Evolutionary conservation across 495 filamentous ascomycete species (phyloP), one percentile per base, ranked within the genome.

Genomic region (Aspergillus taichungensis): DNA sequence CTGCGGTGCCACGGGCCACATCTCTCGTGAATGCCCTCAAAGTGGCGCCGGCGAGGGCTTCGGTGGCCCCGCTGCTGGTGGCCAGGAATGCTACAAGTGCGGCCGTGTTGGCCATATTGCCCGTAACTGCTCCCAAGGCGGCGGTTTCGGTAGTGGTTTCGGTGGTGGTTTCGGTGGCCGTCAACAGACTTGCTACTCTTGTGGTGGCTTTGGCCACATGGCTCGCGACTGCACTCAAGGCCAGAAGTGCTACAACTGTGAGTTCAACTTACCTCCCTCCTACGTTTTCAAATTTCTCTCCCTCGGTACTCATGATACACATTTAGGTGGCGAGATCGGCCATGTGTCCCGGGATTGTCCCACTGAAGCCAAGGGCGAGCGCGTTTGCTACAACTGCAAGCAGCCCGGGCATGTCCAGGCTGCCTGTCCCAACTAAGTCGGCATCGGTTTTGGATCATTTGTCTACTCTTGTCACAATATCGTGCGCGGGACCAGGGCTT

Each of bases 231-330:
- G 92, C 71, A 95, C 94, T 38, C 92, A 97, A 59, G 92, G 92
- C 45, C 89, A 90, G 75, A 97, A 97, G 77, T 98, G 92, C 82
- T 98, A 98, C 82, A 97, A 97, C 80, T 98, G 92, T 83, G 57
- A 62, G 76, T 63, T 31, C 32, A 7, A 6, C 13, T 9, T 10
- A 29, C 42, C 28, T 39, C 27, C 11, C 6, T 8, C 33, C 0
- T 34, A 43, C 28, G 51, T 30, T 41, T n/a, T 0, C 13, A 6
- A 6, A 13, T 35, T 6, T 29, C 14, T 34, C 34, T 36, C 6
- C 6, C 30, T 40, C 38, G 42, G 35, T 37, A 40, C 45, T 53
- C 35, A 56, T 37, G 8, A 3, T 10, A 3, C 9, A 32, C 44
- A 1, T 24, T 34, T 37, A 81, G 80, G 80, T 62, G 92, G 92